Percentiles rank a stretch among this genome's conserved stretches.
Evolutionary conservation across 2,329 filamentous ascomycete species (phyloP).

Genomic region (Claviceps humidiphila): DNA sequence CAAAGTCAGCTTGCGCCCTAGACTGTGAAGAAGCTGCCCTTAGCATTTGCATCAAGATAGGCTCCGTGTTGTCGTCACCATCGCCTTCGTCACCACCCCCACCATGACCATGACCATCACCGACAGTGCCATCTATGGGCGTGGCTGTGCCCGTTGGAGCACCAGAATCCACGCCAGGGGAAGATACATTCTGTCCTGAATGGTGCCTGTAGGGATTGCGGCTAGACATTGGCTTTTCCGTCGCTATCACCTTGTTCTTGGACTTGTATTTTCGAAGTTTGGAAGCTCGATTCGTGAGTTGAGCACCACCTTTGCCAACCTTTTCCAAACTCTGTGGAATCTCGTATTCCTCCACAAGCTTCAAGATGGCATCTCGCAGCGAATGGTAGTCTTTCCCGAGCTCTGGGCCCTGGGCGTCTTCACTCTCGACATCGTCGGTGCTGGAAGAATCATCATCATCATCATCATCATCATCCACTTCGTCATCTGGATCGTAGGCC

Average conservation of each 20-base stretch:
- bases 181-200: constrained; percentile 7
- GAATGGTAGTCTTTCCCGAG: constrained; percentile 71
- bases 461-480: constrained; percentile 48
- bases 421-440: constrained; percentile 47
- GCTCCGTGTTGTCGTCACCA: constrained; percentile 28
- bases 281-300: constrained; percentile 59
- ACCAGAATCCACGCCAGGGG: constrained; percentile 4
- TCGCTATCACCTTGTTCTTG: constrained; percentile 43
- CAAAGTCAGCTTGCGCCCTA: constrained; percentile 67
- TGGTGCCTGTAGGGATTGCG: constrained; percentile 43
- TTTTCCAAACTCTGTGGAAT: constrained; percentile 55
- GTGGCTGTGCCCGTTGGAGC: constrained; percentile 1
- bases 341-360: constrained; percentile 71
- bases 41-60: constrained; percentile 58
- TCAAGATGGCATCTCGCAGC: constrained; percentile 66
- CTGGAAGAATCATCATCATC: constrained; percentile 42
- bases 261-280: constrained; percentile 46
- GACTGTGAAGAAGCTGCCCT: constrained; percentile 65
- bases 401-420: constrained; percentile 46
- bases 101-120: background rate
- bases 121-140: background rate
- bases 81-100: background rate
- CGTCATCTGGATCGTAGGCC: constrained; percentile 56
- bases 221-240: constrained; percentile 38
- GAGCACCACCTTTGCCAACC: constrained; percentile 40